These are phyloP conservation scores for Stachybotrys chartarum DNA, from an alignment of 2,329 filamentous ascomycete species.

Conservation along the genomic window DNA sequence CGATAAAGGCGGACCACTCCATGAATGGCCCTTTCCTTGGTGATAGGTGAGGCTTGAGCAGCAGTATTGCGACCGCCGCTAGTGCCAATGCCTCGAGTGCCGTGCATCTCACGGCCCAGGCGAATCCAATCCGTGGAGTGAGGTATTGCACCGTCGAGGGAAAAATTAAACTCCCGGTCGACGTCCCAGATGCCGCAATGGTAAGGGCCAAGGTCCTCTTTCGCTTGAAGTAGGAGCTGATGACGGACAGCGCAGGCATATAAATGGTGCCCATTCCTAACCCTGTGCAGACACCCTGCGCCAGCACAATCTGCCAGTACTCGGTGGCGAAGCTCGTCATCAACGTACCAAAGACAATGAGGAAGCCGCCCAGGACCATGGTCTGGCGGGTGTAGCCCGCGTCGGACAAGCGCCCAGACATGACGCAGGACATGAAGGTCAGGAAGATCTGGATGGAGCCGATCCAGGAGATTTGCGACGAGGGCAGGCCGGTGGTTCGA, in stretches of 20 bases:
- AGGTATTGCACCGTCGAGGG: conserved; percentile 51
- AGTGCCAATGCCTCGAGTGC: conserved; percentile 53
- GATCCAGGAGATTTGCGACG: conserved; percentile 34
- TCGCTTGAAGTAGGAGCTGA: conserved; percentile 54
- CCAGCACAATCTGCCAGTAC: conserved; percentile 44
- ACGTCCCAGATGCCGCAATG: conserved; percentile 51
- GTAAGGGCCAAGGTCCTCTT: conserved; percentile 52
- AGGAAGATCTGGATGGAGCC: conserved; percentile 45
- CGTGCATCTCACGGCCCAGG: conserved; percentile 56
- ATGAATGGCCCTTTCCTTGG: conserved; percentile 44
- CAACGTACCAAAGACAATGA: conserved; percentile 40
- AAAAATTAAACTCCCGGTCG: conserved; percentile 48
- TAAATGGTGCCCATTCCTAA: conserved; percentile 50
- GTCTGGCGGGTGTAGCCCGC: conserved; percentile 38
- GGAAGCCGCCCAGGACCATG: conserved; percentile 29
- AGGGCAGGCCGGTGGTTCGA: conserved; percentile 23
- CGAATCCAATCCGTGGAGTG: conserved; percentile 51
- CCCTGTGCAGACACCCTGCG: conserved; percentile 45
- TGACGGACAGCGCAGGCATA: conserved; percentile 51
- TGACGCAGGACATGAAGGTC: conserved; percentile 38
- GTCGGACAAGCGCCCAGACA: conserved; percentile 42
- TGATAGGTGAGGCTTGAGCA: conserved; percentile 37
- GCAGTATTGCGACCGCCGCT: conserved; percentile 28
- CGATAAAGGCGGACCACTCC: conserved; percentile 50
- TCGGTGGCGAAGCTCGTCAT: conserved; percentile 34